phyloP scores from a whole-genome alignment of 495 filamentous ascomycete genomes.

The Tetracladium marchalianum region DNA sequence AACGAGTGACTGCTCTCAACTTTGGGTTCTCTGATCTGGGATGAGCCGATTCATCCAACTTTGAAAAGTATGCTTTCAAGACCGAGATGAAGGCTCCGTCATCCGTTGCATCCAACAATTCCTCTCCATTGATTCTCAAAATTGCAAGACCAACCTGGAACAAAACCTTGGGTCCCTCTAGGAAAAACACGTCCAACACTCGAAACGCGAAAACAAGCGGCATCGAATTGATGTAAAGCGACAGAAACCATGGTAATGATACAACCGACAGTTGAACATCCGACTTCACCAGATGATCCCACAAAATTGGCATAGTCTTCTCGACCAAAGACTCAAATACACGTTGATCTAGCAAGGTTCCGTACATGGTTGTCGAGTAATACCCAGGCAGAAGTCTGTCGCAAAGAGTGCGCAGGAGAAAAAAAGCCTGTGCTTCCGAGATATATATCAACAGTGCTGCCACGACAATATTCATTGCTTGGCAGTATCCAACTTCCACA shows the following conservation, averaged over 20 bases:
- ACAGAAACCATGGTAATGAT: slow-evolving; percentile 95
- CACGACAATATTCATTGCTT: slow-evolving; percentile 99
- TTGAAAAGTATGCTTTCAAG: slow-evolving; percentile 87
- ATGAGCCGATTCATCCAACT: slow-evolving; percentile 90
- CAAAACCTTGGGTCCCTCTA: slow-evolving; percentile 93
- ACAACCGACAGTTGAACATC: slow-evolving; percentile 99
- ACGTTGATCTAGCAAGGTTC: slow-evolving; percentile 88
- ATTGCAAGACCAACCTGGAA: slow-evolving; percentile 96
- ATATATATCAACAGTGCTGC: slow-evolving; percentile 95
- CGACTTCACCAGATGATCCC: slow-evolving; percentile 90
- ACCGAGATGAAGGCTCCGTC: slow-evolving; percentile 96
- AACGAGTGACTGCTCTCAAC: slow-evolving; percentile 81
- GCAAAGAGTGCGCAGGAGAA: slow-evolving; percentile 82
- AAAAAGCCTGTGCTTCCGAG: slow-evolving; percentile 95
- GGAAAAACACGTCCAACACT: slow-evolving; percentile 94
- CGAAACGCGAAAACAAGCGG: slow-evolving; percentile 93
- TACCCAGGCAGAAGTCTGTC: slow-evolving; percentile 91
- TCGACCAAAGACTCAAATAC: slow-evolving; percentile 97
- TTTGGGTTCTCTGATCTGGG: slow-evolving; percentile 91
- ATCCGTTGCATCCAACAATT: slow-evolving; percentile 88
- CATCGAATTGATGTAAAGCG: slow-evolving; percentile 98
- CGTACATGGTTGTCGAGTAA: slow-evolving; percentile 98
- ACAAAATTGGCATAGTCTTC: slow-evolving; percentile 96
- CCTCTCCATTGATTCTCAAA: slow-evolving; percentile 93
- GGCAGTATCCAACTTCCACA: slow-evolving; percentile 91